Evolutionary conservation across 345 rosid genomes (phyloP).

Genomic region (Eucalyptus tenuipes): DNA sequence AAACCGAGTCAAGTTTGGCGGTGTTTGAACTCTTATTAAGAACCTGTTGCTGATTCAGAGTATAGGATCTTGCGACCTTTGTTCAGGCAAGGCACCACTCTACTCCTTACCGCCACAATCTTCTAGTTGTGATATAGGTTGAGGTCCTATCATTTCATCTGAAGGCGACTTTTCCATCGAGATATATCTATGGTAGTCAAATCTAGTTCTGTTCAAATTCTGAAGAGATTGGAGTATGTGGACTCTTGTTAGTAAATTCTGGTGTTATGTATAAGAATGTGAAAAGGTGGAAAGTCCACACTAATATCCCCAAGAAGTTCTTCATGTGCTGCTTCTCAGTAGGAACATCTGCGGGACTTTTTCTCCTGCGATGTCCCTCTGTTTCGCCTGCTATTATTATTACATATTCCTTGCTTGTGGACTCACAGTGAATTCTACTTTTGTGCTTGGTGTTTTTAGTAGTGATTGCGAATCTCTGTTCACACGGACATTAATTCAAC

Average conservation of each 20-base stretch:
- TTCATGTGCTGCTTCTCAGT: background rate
- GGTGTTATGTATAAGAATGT: background rate
- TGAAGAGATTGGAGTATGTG: background rate
- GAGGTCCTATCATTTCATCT: background rate
- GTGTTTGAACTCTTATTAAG: background rate
- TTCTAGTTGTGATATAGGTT: background rate
- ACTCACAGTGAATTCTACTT: background rate
- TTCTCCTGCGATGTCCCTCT: background rate
- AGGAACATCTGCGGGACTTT: background rate
- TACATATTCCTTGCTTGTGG: background rate
- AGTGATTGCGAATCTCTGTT: background rate
- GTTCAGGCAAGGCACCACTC: background rate
- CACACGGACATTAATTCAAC: background rate
- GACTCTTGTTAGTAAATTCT: background rate
- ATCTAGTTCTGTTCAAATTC: background rate
- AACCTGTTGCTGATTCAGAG: background rate
- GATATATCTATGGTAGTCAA: background rate
- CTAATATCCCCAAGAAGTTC: background rate
- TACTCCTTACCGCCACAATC: background rate
- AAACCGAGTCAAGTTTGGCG: background rate
- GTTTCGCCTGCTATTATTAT: background rate
- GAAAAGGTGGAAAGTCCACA: background rate
- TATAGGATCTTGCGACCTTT: background rate
- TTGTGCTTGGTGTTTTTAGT: background rate
- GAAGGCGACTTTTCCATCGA: background rate